Percentiles rank a stretch among this genome's conserved stretches.
These are phyloP conservation scores for Leptographium wingfieldii DNA, from an alignment of 2,329 filamentous ascomycete genomes.

Conservation along the genomic window DNA sequence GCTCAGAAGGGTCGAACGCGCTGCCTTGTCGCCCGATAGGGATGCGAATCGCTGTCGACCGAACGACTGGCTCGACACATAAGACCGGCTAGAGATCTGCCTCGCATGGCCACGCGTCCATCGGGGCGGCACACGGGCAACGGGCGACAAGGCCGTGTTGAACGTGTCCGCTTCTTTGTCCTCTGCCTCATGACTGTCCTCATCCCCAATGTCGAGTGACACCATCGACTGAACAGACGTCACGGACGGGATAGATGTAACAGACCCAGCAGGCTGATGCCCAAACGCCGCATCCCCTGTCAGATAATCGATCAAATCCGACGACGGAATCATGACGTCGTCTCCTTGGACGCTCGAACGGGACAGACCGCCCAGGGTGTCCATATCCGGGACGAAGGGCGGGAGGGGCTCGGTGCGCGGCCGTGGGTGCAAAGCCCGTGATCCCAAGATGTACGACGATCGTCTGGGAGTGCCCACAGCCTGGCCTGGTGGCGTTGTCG, in stretches of 20 bases:
- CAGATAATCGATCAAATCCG: conserved; percentile 11
- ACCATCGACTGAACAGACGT: conserved; percentile 3
- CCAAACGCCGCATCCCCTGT: conserved; percentile 4
- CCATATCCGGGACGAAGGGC: conserved; percentile 34
- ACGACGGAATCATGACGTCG: not conserved
- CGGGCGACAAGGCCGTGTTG: not conserved
- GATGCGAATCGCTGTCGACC: conserved; percentile 46
- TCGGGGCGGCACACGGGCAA: conserved; percentile 19
- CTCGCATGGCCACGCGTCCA: conserved; percentile 27
- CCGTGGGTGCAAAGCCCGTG: conserved; percentile 27
- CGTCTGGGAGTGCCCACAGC: conserved; percentile 33
- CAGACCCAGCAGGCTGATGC: not conserved
- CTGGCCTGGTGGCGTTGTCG: conserved; percentile 44
- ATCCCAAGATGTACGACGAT: conserved; percentile 43
- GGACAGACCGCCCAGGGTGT: conserved; percentile 20
- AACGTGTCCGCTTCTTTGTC: not conserved
- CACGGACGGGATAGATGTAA: not conserved
- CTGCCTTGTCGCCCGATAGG: conserved; percentile 41
- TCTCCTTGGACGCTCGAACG: not conserved
- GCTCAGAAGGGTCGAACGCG: conserved; percentile 40
- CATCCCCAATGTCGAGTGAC: conserved; percentile 19
- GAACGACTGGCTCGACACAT: conserved; percentile 36
- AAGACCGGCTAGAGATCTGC: conserved; percentile 35
- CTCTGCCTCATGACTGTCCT: not conserved
- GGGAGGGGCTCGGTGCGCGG: conserved; percentile 29